Evolutionary conservation across 2,329 filamentous ascomycete genomes (phyloP).

Genomic region (Colletotrichum tofieldiae): DNA sequence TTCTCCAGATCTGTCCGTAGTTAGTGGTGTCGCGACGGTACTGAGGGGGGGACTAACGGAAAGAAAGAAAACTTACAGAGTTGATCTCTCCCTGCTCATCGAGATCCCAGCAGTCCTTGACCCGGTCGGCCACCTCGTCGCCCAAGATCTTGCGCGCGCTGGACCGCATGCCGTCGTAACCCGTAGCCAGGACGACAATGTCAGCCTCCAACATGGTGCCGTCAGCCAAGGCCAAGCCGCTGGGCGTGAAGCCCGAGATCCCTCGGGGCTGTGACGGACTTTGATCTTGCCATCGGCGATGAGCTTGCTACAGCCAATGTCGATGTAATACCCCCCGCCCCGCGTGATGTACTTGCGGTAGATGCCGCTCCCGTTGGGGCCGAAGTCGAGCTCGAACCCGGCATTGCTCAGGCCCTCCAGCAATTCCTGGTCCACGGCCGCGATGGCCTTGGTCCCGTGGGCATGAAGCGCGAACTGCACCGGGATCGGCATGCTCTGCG

Average conservation of each 20-base stretch:
- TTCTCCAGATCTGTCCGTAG: slow-evolving; percentile 68
- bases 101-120: slow-evolving; percentile 75
- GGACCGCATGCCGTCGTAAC: slow-evolving; percentile 79
- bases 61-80: slow-evolving; percentile 37
- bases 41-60: not conserved
- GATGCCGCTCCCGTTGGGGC: slow-evolving; percentile 70
- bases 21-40: not conserved
- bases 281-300: slow-evolving; percentile 77
- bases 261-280: slow-evolving; percentile 71
- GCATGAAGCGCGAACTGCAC: slow-evolving; percentile 68
- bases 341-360: slow-evolving; percentile 76
- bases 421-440: slow-evolving; percentile 55
- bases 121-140: slow-evolving; percentile 70
- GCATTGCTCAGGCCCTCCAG: slow-evolving; percentile 65
- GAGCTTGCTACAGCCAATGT: slow-evolving; percentile 75
- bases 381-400: slow-evolving; percentile 74
- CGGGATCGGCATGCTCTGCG: slow-evolving; percentile 71
- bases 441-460: slow-evolving; percentile 63
- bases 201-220: slow-evolving; percentile 72
- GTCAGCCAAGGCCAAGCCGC: slow-evolving; percentile 66
- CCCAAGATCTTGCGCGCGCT: slow-evolving; percentile 75
- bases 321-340: slow-evolving; percentile 80
- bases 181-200: slow-evolving; percentile 75
- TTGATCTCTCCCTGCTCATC: slow-evolving; percentile 69
- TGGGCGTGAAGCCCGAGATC: slow-evolving; percentile 64